These are phyloP conservation scores for Aspergillus sparsus DNA, from an alignment of 495 filamentous ascomycete species.

Conservation along the genomic window DNA sequence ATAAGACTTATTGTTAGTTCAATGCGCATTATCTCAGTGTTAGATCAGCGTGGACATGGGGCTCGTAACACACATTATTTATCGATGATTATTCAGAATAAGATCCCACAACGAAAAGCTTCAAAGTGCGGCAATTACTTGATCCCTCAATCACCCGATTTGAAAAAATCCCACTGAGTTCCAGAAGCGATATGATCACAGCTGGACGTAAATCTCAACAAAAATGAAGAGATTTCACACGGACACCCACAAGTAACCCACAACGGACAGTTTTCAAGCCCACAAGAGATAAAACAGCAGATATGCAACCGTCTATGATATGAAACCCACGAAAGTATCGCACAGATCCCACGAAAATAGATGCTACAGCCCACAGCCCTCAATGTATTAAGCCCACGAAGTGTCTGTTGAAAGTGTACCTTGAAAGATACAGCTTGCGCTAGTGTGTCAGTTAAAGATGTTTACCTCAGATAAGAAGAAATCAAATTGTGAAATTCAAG, in stretches of 20 bases:
- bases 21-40: conserved; percentile 20
- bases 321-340: conserved; percentile 46
- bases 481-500: conserved; percentile 23
- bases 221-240: conserved; percentile 24
- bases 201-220: conserved; percentile 21
- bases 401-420: conserved; percentile 49
- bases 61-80: conserved; percentile 7
- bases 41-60: no score
- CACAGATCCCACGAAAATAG: conserved; percentile 48
- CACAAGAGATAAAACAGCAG: conserved; percentile 46
- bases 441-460: conserved; percentile 40
- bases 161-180: conserved; percentile 38
- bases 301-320: conserved; percentile 47
- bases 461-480: conserved; percentile 17
- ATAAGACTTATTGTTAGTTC: conserved; percentile 28
- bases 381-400: conserved; percentile 51
- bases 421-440: conserved; percentile 43
- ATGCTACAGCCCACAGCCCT: conserved; percentile 53
- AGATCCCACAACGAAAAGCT: conserved; percentile 24
- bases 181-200: conserved; percentile 38
- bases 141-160: conserved; percentile 47
- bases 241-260: conserved; percentile 49
- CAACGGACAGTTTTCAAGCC: conserved; percentile 53
- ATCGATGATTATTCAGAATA: conserved; percentile 2
- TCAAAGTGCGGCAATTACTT: conserved; percentile 45